Evolutionary conservation across 2,329 filamentous ascomycete genomes (phyloP).

Genomic region (Cyphellophora europaea): DNA sequence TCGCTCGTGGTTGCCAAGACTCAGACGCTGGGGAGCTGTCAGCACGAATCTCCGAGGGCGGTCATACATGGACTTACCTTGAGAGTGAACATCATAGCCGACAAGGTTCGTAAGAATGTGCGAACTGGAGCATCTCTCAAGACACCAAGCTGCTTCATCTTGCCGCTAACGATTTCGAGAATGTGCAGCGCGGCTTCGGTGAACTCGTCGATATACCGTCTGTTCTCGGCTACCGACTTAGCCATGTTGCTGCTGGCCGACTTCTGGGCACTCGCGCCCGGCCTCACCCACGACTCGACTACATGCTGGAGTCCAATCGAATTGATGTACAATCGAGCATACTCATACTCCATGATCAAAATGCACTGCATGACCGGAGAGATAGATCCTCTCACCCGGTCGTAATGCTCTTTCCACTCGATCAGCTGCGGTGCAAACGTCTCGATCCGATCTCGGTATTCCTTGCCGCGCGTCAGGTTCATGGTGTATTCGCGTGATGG

Average conservation of each 20-base stretch:
- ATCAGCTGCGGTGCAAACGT: conserved; percentile 70
- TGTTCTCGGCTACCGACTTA: conserved; percentile 35
- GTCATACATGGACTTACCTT: conserved; percentile 44
- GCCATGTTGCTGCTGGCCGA: conserved; percentile 11
- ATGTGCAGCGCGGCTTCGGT: conserved; percentile 53
- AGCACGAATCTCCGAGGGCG: too few relatives aligned
- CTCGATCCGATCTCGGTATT: conserved; percentile 71
- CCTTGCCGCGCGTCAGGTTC: conserved; percentile 75
- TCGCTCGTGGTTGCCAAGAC: conserved; percentile 52
- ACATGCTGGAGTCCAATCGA: conserved; percentile 90
- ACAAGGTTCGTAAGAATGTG: conserved; percentile 56
- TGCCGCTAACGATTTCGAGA: conserved; percentile 50
- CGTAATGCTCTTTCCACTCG: conserved; percentile 74
- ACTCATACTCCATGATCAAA: conserved; percentile 82
- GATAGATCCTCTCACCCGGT: conserved; percentile 46
- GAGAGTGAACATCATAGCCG: conserved; percentile 55
- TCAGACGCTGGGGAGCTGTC: conserved; percentile 41
- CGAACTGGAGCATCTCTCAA: conserved; percentile 54
- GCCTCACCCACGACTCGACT: conserved; percentile 49
- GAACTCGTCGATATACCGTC: conserved; percentile 53
- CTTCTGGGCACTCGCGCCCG: conserved; percentile 13
- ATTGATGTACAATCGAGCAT: conserved; percentile 66
- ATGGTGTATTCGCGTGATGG: conserved; percentile 79
- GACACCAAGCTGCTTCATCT: conserved; percentile 47
- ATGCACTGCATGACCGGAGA: conserved; percentile 54